Conservation (phyloP, 1,284 basidiomycete species). For the Psilocybe mexicana region DNA sequence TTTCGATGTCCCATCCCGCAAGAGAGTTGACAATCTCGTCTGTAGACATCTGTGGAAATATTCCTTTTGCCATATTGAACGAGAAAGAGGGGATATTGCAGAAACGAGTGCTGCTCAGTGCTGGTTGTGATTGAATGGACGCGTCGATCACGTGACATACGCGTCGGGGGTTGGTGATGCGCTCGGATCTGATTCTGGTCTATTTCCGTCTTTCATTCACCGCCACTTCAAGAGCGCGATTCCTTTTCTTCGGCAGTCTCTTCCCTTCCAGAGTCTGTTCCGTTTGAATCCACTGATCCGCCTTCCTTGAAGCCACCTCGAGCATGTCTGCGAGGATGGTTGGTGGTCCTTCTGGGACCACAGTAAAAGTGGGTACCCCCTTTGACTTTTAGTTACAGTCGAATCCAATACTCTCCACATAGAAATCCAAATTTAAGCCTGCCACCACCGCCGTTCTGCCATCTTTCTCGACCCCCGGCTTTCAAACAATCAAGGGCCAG, state of each 20-base stretch:
- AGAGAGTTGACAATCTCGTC: constrained; percentile 64
- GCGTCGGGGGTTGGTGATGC: constrained; percentile 16
- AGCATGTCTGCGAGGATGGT: neutral
- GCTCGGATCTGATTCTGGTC: neutral
- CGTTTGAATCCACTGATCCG: no score
- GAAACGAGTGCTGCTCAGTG: no score
- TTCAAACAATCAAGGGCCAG: constrained; percentile 26
- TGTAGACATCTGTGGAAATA: constrained; percentile 64
- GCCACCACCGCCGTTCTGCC: constrained; percentile 8
- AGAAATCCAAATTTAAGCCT: constrained; percentile 24
- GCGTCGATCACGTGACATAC: constrained; percentile 32
- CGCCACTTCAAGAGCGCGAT: neutral
- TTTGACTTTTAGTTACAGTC: neutral
- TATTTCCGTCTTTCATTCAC: constrained; percentile 1
- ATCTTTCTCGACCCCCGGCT: constrained; percentile 44
- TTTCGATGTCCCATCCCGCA: constrained; percentile 62
- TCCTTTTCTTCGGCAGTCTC: neutral
- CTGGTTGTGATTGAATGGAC: constrained; percentile 2
- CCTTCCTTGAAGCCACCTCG: no score
- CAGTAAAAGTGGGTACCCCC: neutral
- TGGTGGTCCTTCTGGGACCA: neutral
- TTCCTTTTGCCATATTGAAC: constrained; percentile 41
- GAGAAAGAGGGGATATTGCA: neutral
- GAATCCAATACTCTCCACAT: neutral
- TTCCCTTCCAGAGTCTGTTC: no score